Evolutionary conservation across 169 alveolate genomes (phyloP).

Genomic region (Blepharisma undulans): DNA sequence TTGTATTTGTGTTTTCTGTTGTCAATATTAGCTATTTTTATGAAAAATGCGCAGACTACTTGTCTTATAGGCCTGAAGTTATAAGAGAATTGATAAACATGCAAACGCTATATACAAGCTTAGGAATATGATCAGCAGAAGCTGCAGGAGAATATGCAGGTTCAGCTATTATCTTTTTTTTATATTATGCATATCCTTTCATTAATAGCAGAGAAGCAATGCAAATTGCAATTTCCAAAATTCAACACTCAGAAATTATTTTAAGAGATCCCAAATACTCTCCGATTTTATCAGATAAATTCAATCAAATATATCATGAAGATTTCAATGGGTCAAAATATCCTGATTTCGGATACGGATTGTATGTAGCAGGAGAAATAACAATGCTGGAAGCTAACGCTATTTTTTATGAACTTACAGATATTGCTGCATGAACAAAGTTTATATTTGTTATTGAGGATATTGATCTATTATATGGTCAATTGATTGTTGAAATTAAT

Average conservation of each 20-base stretch:
- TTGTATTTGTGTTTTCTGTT: not conserved
- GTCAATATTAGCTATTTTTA: not conserved
- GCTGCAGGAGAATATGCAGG: not conserved
- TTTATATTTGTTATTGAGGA: no score
- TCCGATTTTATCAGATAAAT: not conserved
- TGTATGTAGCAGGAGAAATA: not conserved
- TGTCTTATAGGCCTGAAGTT: not conserved
- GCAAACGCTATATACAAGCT: not conserved
- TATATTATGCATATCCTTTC: not conserved
- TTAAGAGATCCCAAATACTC: not conserved
- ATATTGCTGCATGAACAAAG: not conserved
- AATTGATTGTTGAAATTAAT: not conserved
- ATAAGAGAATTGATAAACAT: not conserved
- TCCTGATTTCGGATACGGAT: not conserved
- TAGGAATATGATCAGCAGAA: not conserved
- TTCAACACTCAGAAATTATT: not conserved
- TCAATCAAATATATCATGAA: not conserved
- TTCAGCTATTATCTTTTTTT: not conserved
- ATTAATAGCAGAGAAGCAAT: not conserved
- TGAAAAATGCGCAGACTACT: not conserved
- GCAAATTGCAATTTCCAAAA: not conserved
- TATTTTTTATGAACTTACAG: not conserved
- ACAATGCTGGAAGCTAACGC: not conserved
- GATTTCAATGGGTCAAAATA: no score
- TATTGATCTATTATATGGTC: not conserved